phyloP scores from a whole-genome alignment of 1,284 basidiomycete species.

The Pascua sp. region DNA sequence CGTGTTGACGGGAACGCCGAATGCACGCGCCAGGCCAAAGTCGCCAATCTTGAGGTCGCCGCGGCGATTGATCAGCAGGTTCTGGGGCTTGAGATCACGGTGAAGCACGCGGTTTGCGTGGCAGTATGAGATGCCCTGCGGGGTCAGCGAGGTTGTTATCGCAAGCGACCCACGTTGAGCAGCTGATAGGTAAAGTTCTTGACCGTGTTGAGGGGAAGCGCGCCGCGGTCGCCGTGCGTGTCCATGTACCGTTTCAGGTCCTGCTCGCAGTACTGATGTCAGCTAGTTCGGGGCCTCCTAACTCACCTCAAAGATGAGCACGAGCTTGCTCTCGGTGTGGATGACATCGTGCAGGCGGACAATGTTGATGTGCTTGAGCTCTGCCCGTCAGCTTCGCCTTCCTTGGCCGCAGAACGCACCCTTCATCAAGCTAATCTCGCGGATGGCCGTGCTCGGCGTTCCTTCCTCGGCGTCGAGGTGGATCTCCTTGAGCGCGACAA shows the following conservation, averaged over 20 bases:
- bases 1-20: constrained; percentile 94
- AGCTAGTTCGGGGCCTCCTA: constrained; percentile 51
- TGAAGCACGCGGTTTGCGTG: constrained; percentile 95
- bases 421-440: constrained; percentile 95
- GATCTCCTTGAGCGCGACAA: constrained; percentile 95
- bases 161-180: constrained; percentile 36
- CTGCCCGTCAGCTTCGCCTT: constrained; percentile 42
- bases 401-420: constrained; percentile 27
- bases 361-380: constrained; percentile 92
- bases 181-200: constrained; percentile 58
- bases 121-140: constrained; percentile 81
- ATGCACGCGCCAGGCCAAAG: constrained; percentile 93
- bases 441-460: constrained; percentile 93
- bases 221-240: constrained; percentile 67
- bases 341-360: constrained; percentile 94
- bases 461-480: constrained; percentile 97
- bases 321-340: constrained; percentile 93
- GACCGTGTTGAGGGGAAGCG: constrained; percentile 66
- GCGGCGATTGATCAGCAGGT: constrained; percentile 85
- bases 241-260: constrained; percentile 98
- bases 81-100: constrained; percentile 96
- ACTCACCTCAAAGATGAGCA: constrained; percentile 86
- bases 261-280: constrained; percentile 45
- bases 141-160: constrained; percentile 3
- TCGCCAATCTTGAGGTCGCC: constrained; percentile 91